Base-by-base conservation (phyloP, 2,329 filamentous ascomycete species). In the Hawksworthiomyces lignivorus region DNA sequence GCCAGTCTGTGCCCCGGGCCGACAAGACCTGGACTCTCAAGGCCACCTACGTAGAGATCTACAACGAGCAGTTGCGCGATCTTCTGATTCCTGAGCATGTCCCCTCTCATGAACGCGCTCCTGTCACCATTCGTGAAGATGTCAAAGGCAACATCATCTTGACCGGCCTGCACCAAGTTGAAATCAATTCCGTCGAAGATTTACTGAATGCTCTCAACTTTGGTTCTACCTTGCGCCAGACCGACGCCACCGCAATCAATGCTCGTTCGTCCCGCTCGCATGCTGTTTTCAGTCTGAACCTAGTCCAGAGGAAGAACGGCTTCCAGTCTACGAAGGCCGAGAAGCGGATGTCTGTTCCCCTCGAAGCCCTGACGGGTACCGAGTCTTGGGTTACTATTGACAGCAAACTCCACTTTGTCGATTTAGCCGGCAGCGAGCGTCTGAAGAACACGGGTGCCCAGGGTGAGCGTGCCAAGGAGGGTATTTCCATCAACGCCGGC, bases 321-420 rank as follows among this genome's bases (percentile, higher is more conserved):
- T 56, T 62, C 44, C 68, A 63, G 41, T 58, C 63, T 2, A 64
- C 72, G 4, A 70, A 70, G 11, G 70, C 75, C 22, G 87, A 96
- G 50, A 96, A 94, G 65, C 83, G 90, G 47, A 79, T 84, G 52
- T 97, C 92, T 0, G 80, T 94, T 50, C 88, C 90, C 0, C 58
- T 90, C 6, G 92, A 97, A 57, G 77, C 82, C 29, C 77, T 92
- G 69, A 77, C 81, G 3, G 75, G 77, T 19, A 77, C 81, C 15
- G 77, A 82, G 26, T 73, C 73, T 36, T 78, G 77, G 62, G 74
- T 97, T 31, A 96, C 88, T 0, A 84, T 92, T 9, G 92, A 98
- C 62, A 98, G 92, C 77, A 98, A 98, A 64, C 74, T 98, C 38
- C 92, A 98, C 60, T 98, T 98, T 58, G 92, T 98, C 46, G 92